Conservation (phyloP, 768 basidiomycete species). For the Suillus subluteus region DNA sequence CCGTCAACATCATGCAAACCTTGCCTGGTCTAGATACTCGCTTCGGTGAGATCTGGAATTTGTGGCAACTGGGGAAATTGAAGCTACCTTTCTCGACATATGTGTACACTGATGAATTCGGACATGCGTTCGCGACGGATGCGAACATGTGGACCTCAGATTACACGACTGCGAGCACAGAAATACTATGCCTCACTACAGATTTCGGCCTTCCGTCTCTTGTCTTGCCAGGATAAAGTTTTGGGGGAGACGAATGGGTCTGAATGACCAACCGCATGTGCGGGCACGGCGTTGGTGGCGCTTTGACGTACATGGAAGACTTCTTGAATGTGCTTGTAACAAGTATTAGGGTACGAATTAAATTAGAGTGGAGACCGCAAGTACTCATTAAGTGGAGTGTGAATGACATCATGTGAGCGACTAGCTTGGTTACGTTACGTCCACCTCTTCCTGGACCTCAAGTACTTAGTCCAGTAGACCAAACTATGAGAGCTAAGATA, state of each 20-base stretch:
- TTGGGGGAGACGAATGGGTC: not conserved
- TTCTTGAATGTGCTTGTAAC: not conserved
- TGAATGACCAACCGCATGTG: not conserved
- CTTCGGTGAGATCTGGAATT: no score
- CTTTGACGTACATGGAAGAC: not conserved
- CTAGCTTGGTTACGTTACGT: not conserved
- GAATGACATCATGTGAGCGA: slow-evolving; percentile 3
- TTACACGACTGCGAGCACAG: not conserved
- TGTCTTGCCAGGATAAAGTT: not conserved
- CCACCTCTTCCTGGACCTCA: not conserved
- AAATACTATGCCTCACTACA: not conserved
- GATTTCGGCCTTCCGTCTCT: not conserved
- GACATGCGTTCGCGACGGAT: not conserved
- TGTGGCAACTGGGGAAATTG: no score
- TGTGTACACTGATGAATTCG: not conserved
- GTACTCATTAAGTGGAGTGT: not conserved
- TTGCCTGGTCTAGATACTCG: no score
- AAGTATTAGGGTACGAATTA: not conserved
- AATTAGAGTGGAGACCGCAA: not conserved
- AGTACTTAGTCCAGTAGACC: not conserved
- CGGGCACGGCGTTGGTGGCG: not conserved
- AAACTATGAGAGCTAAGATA: not conserved
- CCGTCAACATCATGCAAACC: no score
- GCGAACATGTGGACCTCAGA: not conserved
- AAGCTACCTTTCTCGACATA: no score